These are phyloP conservation scores for Stenogyne calaminthoides DNA, from an alignment of 305 asterid genomes.

Conservation along the genomic window DNA sequence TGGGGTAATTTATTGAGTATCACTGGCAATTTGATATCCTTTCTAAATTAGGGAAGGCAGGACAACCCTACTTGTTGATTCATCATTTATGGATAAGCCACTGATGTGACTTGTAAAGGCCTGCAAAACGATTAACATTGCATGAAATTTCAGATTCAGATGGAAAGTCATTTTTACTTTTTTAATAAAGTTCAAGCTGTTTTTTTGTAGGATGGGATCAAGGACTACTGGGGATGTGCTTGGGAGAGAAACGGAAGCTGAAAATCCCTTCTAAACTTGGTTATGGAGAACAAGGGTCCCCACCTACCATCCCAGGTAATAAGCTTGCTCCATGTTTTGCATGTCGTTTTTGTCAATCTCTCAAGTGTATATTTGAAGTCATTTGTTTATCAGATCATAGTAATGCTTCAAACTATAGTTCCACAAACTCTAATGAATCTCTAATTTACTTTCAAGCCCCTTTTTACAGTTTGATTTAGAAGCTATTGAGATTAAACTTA, in stretches of 20 bases:
- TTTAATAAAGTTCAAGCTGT: slow-evolving; percentile 13
- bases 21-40: slow-evolving; percentile 1
- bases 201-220: slow-evolving; percentile 95
- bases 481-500: neutral
- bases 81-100: neutral
- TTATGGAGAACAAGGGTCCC: slow-evolving; percentile 93
- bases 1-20: neutral
- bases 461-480: neutral
- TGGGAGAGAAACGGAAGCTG: slow-evolving; percentile 93
- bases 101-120: neutral
- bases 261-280: slow-evolving; percentile 94
- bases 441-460: neutral
- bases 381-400: neutral
- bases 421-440: neutral
- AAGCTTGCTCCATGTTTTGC: slow-evolving; percentile 5
- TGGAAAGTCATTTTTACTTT: neutral
- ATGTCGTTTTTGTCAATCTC: neutral
- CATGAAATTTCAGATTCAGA: neutral
- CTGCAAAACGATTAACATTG: slow-evolving; percentile 1
- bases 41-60: neutral
- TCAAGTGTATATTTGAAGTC: slow-evolving; percentile 6
- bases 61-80: neutral
- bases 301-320: slow-evolving; percentile 96
- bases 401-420: slow-evolving; percentile 2
- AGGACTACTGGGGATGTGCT: slow-evolving; percentile 90